These are phyloP conservation scores for Eleusine indica DNA, from an alignment of 176 grass and related monocot genomes.

Conservation along the genomic window DNA sequence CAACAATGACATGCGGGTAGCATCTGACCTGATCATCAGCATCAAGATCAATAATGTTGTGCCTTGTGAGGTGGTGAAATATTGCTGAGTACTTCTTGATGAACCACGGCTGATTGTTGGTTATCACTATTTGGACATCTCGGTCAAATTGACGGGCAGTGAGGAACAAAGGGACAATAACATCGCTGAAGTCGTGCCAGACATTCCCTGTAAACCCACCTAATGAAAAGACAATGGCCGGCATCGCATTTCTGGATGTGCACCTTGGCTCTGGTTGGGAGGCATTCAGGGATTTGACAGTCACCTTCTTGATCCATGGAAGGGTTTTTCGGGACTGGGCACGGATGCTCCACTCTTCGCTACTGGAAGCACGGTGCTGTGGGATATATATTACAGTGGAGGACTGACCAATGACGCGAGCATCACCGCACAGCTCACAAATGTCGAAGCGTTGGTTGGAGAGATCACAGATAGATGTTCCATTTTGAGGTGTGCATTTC, in stretches of 20 bases:
- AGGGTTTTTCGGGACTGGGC: constrained; percentile 55
- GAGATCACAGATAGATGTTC: constrained; percentile 38
- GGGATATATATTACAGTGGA: constrained; percentile 48
- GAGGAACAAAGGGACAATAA: constrained; percentile 71
- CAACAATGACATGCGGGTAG: constrained; percentile 65
- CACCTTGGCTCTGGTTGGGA: constrained; percentile 38
- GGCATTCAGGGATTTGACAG: constrained; percentile 44
- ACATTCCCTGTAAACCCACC: constrained; percentile 67
- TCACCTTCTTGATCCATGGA: constrained; percentile 64
- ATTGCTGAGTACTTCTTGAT: constrained; percentile 59
- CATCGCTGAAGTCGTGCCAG: constrained; percentile 75
- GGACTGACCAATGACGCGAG: constrained; percentile 50
- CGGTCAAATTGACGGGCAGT: constrained; percentile 55
- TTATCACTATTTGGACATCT: constrained; percentile 61
- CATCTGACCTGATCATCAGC: constrained; percentile 54
- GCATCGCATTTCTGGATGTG: constrained; percentile 52
- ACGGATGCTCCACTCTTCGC: constrained; percentile 52
- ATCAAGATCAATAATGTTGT: constrained; percentile 56
- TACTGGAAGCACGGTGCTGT: neutral
- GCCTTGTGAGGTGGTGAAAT: constrained; percentile 41
- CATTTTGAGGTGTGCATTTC: constrained; percentile 40
- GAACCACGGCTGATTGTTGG: constrained; percentile 62
- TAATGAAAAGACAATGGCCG: constrained; percentile 67
- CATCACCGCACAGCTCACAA: constrained; percentile 58
- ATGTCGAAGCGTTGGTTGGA: constrained; percentile 48